phyloP scores from a whole-genome alignment of 2,329 filamentous ascomycete genomes.

The Stylonectria norvegica region DNA sequence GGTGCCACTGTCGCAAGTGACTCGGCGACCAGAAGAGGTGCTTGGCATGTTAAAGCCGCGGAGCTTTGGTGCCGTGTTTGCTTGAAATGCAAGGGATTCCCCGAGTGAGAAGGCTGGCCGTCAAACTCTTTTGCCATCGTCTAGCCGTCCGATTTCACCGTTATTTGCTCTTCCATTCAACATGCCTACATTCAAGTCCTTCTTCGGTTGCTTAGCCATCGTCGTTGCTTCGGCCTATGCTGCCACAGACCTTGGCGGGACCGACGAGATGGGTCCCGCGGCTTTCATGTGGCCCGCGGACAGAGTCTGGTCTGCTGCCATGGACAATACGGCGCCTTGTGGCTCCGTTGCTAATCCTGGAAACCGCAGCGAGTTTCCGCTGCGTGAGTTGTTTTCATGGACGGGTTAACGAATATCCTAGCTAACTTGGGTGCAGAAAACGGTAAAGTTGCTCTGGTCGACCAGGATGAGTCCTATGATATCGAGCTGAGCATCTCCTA shows the following conservation, averaged over 20 bases:
- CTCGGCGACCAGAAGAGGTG: constrained; percentile 3
- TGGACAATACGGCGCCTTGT: constrained; percentile 57
- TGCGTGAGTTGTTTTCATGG: constrained; percentile 38
- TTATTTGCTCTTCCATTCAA: background rate
- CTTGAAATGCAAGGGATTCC: constrained; percentile 2
- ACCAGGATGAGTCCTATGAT: constrained; percentile 55
- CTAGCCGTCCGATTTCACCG: constrained; percentile 1
- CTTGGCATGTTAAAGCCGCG: constrained; percentile 15
- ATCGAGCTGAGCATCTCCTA: constrained; percentile 54
- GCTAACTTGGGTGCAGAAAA: constrained; percentile 38
- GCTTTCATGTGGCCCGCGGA: constrained; percentile 60
- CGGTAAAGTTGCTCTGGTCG: constrained; percentile 52
- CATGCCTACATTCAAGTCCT: constrained; percentile 20
- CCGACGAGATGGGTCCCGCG: constrained; percentile 48
- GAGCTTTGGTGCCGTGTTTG: constrained; percentile 4
- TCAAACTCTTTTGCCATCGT: background rate
- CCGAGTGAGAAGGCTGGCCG: background rate
- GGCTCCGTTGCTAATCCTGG: constrained; percentile 46
- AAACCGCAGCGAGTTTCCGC: constrained; percentile 55
- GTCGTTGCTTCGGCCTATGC: constrained; percentile 10
- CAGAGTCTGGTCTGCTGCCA: constrained; percentile 50
- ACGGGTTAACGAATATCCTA: background rate
- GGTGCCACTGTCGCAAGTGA: background rate
- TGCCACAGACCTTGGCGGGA: constrained; percentile 8
- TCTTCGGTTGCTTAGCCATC: constrained; percentile 15